phyloP scores from a whole-genome alignment of 2,329 filamentous ascomycete species.

The Colletotrichum sp. region DNA sequence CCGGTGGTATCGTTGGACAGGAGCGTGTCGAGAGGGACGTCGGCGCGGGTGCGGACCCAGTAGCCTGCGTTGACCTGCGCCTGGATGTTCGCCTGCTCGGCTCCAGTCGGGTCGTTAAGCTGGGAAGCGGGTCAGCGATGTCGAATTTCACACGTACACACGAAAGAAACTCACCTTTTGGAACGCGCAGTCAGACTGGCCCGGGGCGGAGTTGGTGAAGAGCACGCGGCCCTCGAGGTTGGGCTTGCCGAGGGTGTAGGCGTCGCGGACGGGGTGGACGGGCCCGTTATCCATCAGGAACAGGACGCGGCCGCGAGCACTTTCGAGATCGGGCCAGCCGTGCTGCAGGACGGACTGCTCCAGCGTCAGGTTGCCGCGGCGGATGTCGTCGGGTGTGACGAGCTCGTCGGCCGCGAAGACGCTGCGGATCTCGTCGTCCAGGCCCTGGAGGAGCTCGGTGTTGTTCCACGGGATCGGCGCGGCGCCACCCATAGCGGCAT shows the following conservation, averaged over 20 bases:
- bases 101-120: slow-evolving; percentile 45
- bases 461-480: slow-evolving; percentile 48
- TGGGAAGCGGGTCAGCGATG: slow-evolving; percentile 21
- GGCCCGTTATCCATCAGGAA: slow-evolving; percentile 58
- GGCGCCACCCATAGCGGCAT: slow-evolving; percentile 33
- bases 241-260: slow-evolving; percentile 38
- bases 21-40: slow-evolving; percentile 49
- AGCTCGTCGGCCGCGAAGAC: slow-evolving; percentile 44
- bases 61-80: slow-evolving; percentile 49
- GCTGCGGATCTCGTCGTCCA: slow-evolving; percentile 52
- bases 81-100: slow-evolving; percentile 43
- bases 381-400: slow-evolving; percentile 52
- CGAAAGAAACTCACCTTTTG: slow-evolving; percentile 36
- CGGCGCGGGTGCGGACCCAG: slow-evolving; percentile 52
- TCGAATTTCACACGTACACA: not conserved
- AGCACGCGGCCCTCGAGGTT: slow-evolving; percentile 48
- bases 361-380: slow-evolving; percentile 42
- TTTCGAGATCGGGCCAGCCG: slow-evolving; percentile 53
- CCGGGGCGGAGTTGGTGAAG: slow-evolving; percentile 53
- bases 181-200: slow-evolving; percentile 49
- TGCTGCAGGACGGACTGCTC: slow-evolving; percentile 48
- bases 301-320: slow-evolving; percentile 48
- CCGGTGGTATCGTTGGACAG: slow-evolving; percentile 40
- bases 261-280: slow-evolving; percentile 37
- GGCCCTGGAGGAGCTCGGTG: slow-evolving; percentile 39